phyloP scores from a whole-genome alignment of 192 early-diverging fungal genomes.

The Helicostylum pulchrum region DNA sequence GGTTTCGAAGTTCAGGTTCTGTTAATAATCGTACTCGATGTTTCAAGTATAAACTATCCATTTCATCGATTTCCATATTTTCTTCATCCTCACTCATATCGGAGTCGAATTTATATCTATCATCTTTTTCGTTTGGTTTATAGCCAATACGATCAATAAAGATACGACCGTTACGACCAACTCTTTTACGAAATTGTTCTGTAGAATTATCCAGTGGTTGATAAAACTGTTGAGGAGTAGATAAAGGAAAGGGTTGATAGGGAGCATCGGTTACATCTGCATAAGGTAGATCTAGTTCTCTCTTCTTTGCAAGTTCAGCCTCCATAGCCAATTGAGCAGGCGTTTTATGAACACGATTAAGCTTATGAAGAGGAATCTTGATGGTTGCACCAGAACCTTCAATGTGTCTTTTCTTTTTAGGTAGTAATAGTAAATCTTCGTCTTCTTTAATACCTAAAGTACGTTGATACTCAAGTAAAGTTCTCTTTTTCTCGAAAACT shows the following conservation, averaged over 20 bases:
- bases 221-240: constrained; percentile 37
- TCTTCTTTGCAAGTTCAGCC: constrained; percentile 52
- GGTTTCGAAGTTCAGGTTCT: constrained; percentile 45
- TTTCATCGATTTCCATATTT: constrained; percentile 40
- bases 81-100: constrained; percentile 45
- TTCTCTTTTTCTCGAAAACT: constrained; percentile 68
- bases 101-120: constrained; percentile 42
- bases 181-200: constrained; percentile 50
- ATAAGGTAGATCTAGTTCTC: constrained; percentile 60
- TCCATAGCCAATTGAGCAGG: constrained; percentile 49
- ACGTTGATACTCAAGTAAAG: constrained; percentile 61
- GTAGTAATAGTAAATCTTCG: constrained; percentile 41
- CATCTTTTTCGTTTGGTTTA: constrained; percentile 22
- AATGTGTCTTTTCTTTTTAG: constrained; percentile 42
- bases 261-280: constrained; percentile 71
- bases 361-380: constrained; percentile 55
- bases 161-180: constrained; percentile 78
- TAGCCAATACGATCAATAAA: constrained; percentile 64
- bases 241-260: constrained; percentile 44
- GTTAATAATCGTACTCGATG: constrained; percentile 42
- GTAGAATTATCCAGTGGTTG: constrained; percentile 19
- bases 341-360: constrained; percentile 42
- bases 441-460: constrained; percentile 68
- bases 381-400: constrained; percentile 53
- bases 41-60: constrained; percentile 37